Evolutionary conservation across 2,329 filamentous ascomycete species (phyloP), one percentile per base, ranked within the genome.

Genomic region (Arthroderma uncinatum): DNA sequence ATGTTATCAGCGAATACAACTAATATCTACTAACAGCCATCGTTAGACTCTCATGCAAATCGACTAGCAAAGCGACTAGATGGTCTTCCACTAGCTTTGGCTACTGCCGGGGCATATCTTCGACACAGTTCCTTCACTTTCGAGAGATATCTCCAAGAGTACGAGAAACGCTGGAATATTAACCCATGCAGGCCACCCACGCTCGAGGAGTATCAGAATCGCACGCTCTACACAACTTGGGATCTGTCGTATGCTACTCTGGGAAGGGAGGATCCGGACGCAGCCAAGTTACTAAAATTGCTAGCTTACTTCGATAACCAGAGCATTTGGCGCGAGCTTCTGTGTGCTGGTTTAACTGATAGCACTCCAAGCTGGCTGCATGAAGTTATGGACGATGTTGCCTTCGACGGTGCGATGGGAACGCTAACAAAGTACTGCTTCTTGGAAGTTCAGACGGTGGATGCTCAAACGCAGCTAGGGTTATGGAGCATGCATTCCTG

Each of bases 71-170:
- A 63, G 34, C 62, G 64, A 53, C 71, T 79, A 0, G 71, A 74
- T 58, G 73, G 76, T 3, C 70, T 78, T 28, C 75, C 75, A 10
- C 68, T 79, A 28, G 76, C 76, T 1, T 68, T 79, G 14, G 64
- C 74, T 3, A 72, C 74, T 14, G 76, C 76, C 16, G 74, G 75
- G 4, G 67, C 73, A 0, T 79, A 75, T 59, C 69, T 79, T 12
- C 57, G 66, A 28, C 60, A 75, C 12, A 48, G 0, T 62, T 74
- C 39, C 21, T 5, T 48, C 44, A 48, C 44, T 3, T 21, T 48
- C 12, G 44, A 48, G 44, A 4, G 44, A 4, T 79, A 78, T 62
- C 65, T 77, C 42, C 30, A 66, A 7, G 53, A 68, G 7, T 78
- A 79, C 59, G 52, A 48, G 21, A 25, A 48, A 5, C 44, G 44